Percentiles rank a stretch among this genome's conserved stretches.
phyloP scores from a whole-genome alignment of 2,329 filamentous ascomycete genomes.

The Aspergillus tanneri region DNA sequence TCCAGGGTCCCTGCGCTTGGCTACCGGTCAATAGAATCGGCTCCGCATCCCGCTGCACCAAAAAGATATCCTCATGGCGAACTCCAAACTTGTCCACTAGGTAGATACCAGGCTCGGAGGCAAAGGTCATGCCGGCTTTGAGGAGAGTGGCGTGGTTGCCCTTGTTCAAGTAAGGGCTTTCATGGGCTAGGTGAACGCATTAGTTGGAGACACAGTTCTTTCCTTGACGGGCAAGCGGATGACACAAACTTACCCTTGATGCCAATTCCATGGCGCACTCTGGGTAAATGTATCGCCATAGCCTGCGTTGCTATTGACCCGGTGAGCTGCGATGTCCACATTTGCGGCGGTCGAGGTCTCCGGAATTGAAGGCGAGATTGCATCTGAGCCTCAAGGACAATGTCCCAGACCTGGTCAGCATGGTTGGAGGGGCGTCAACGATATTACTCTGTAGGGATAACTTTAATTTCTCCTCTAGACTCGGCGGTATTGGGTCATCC shows the following conservation, averaged over 20 bases:
- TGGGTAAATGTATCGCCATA: constrained; percentile 63
- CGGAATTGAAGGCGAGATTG: constrained; percentile 54
- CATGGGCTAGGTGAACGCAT: constrained; percentile 46
- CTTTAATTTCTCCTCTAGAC: constrained; percentile 49
- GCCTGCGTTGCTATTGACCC: constrained; percentile 57
- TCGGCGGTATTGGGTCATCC: constrained; percentile 14
- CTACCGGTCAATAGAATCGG: constrained; percentile 57
- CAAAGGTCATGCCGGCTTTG: constrained; percentile 61
- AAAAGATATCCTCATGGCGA: constrained; percentile 61
- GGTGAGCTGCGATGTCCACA: constrained; percentile 61
- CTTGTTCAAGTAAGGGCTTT: constrained; percentile 64
- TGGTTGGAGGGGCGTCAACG: no score
- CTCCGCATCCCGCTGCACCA: constrained; percentile 55
- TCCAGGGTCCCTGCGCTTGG: constrained; percentile 54
- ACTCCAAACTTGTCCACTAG: constrained; percentile 61
- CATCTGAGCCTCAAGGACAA: constrained; percentile 62
- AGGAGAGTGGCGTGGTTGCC: constrained; percentile 54
- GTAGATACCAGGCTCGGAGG: constrained; percentile 64
- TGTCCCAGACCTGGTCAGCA: constrained; percentile 53
- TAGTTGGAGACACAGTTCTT: background rate
- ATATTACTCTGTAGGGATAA: background rate
- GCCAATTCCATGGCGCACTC: constrained; percentile 63
- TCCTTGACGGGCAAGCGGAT: background rate
- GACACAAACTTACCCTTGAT: constrained; percentile 53
- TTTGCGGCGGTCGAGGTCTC: constrained; percentile 57